A percentile compares a stretch with the other conserved stretches of the same genome.
Conservation (phyloP, 495 filamentous ascomycete genomes). For the Lasiosphaeria miniovina region DNA sequence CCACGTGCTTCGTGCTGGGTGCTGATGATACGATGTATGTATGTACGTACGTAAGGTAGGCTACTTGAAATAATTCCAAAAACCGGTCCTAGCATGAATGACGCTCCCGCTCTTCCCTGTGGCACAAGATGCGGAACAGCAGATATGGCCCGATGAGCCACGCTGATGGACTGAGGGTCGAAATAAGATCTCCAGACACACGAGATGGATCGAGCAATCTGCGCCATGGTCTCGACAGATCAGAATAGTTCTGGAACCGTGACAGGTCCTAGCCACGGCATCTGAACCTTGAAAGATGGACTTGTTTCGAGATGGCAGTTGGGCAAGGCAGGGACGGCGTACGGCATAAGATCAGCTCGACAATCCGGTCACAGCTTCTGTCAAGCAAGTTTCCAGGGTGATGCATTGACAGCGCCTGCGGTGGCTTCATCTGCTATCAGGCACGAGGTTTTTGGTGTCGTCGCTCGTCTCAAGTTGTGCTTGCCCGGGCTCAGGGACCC, state of each 20-base stretch:
- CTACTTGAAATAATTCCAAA: conserved; percentile 16
- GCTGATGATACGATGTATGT: background rate
- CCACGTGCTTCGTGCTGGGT: conserved; percentile 5
- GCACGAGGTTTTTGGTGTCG: conserved; percentile 34
- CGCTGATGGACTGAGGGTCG: conserved; percentile 7
- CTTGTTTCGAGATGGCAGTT: conserved; percentile 30
- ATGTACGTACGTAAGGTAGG: background rate
- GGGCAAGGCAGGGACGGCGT: conserved; percentile 25
- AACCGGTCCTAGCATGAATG: conserved; percentile 20
- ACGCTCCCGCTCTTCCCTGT: conserved; percentile 18
- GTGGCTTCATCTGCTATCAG: conserved; percentile 33
- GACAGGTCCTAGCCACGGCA: conserved; percentile 10
- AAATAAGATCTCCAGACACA: conserved; percentile 19
- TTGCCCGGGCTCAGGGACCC: conserved; percentile 30
- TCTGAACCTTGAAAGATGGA: conserved; percentile 15
- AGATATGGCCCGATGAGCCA: conserved; percentile 15
- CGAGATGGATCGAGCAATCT: conserved; percentile 21
- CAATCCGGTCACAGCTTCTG: conserved; percentile 50
- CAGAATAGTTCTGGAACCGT: conserved; percentile 31
- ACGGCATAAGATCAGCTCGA: conserved; percentile 50
- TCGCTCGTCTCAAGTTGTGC: conserved; percentile 48
- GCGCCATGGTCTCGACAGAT: conserved; percentile 19
- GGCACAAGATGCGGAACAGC: conserved; percentile 24
- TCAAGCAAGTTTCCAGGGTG: conserved; percentile 27
- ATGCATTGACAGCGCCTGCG: conserved; percentile 36